Evolutionary conservation across 2,329 filamentous ascomycete species (phyloP), one percentile per base, ranked within the genome.

Genomic region (Pyrenochaeta sp.): DNA sequence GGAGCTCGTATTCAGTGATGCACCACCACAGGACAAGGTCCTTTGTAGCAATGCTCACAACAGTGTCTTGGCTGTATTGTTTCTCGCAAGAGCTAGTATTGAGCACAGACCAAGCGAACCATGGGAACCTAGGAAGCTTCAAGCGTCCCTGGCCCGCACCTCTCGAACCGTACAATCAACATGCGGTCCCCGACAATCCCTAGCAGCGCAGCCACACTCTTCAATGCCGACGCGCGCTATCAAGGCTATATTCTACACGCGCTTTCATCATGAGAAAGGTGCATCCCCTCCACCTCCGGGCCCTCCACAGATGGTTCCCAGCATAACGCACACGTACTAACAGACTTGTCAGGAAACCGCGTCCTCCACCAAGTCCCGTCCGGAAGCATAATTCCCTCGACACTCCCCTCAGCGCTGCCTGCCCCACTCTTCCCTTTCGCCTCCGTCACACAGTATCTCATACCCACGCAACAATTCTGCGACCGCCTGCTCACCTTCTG

Each of bases 401-500:
- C 55, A 71, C 64, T 76, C 66, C 59, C 82, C 60, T 72, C 82
- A 58, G 74, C 82, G 34, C 77, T 72, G 65, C 86, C 82, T 72
- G 81, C 83, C 10, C 89, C 90, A 2, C 87, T 97, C 62, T 87
- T 97, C 72, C 88, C 93, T 78, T 98, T 97, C 79, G 87, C 91
- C 64, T 89, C 92, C 50, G 86, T 98, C 66, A 91, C 92, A 15
- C 90, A 94, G 75, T 97, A 96, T 81, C 90, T 99, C 72, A 97
- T 99, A 71, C 95, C 95, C 19, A 90, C 92, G 52, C 92, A 97
- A 78, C 91, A 94, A 71, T 95, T 99, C 74, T 97, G 94, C 84
- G 96, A 97, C 76, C 91, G 93, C 64, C 89, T 93, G 59, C 85
- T 98, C 61, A 90, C 91, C 28, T 89, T 96, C 54, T 86, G 84